A percentile compares a stretch with the other conserved stretches of the same genome.
These are phyloP conservation scores for Leccinum subtestaceum DNA, from an alignment of 768 basidiomycete species.

Conservation along the genomic window DNA sequence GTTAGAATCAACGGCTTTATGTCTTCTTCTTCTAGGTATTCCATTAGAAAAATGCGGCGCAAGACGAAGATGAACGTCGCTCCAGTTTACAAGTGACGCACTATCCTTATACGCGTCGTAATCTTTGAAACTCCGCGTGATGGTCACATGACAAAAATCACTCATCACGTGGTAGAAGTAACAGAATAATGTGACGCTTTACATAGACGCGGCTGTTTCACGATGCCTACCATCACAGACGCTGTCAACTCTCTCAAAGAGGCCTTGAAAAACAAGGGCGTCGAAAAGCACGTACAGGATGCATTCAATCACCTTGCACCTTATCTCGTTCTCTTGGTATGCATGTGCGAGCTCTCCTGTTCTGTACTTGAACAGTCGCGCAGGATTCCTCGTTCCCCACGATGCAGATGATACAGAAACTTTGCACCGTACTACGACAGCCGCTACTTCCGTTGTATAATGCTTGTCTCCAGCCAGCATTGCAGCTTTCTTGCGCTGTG, in stretches of 20 bases:
- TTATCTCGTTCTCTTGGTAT: constrained; percentile 42
- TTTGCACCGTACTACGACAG: constrained; percentile 41
- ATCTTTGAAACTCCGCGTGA: constrained; percentile 23
- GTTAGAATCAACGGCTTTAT: constrained; percentile 13
- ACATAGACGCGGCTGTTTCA: background rate
- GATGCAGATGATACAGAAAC: constrained; percentile 34
- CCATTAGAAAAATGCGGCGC: constrained; percentile 24
- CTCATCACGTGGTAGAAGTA: constrained; percentile 24
- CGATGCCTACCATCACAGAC: constrained; percentile 27
- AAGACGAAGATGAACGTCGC: background rate
- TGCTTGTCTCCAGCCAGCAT: constrained; percentile 35
- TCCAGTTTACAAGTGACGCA: constrained; percentile 2
- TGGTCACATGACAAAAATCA: constrained; percentile 32
- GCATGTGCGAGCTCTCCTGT: constrained; percentile 15
- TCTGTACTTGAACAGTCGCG: background rate
- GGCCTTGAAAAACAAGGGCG: constrained; percentile 28
- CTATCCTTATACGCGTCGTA: constrained; percentile 14
- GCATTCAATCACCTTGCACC: constrained; percentile 41
- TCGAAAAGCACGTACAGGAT: constrained; percentile 31
- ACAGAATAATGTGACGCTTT: background rate
- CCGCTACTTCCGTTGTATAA: constrained; percentile 46
- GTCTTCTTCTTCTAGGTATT: constrained; percentile 14
- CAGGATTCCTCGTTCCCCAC: constrained; percentile 42
- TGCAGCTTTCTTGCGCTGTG: constrained; percentile 42
- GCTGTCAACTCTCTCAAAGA: constrained; percentile 34